Conservation (phyloP, 2,329 filamentous ascomycete genomes). For the Colletotrichum liriopes region DNA sequence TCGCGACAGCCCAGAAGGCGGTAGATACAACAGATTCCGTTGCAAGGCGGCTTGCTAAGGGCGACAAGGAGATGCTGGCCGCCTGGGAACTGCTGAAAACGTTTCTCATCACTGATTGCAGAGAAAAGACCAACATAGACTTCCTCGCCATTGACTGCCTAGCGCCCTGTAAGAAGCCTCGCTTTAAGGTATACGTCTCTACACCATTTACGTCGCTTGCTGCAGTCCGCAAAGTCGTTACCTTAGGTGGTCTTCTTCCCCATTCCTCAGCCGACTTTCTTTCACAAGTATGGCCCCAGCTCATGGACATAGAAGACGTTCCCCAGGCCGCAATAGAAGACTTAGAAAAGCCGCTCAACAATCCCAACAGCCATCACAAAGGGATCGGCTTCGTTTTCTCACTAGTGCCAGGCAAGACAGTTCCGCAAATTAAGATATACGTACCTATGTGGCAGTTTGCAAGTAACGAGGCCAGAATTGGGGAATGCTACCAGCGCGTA, state of each 20-base stretch:
- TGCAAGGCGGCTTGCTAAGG: too few species aligned
- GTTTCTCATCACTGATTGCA: background rate
- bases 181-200: constrained; percentile 4
- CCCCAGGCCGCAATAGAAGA: background rate
- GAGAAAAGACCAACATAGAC: background rate
- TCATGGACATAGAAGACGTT: constrained; percentile 16
- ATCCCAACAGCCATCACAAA: background rate
- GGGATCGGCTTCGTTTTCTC: constrained; percentile 42
- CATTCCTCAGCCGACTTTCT: constrained; percentile 2
- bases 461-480: too few species aligned
- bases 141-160: constrained; percentile 34
- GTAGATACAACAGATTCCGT: constrained; percentile 3
- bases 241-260: constrained; percentile 9
- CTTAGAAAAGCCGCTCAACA: constrained; percentile 4
- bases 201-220: background rate
- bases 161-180: constrained; percentile 1
- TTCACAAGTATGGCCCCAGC: background rate
- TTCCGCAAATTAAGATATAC: constrained; percentile 45
- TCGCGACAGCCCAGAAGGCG: constrained; percentile 7
- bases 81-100: constrained; percentile 1
- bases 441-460: constrained; percentile 46
- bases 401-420: constrained; percentile 39
- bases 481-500: too few species aligned
- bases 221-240: background rate
- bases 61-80: background rate